A percentile compares a stretch with the other conserved stretches of the same genome.
These are phyloP conservation scores for Liquidambar formosana DNA, from an alignment of 164 flowering plant genomes.

Conservation along the genomic window DNA sequence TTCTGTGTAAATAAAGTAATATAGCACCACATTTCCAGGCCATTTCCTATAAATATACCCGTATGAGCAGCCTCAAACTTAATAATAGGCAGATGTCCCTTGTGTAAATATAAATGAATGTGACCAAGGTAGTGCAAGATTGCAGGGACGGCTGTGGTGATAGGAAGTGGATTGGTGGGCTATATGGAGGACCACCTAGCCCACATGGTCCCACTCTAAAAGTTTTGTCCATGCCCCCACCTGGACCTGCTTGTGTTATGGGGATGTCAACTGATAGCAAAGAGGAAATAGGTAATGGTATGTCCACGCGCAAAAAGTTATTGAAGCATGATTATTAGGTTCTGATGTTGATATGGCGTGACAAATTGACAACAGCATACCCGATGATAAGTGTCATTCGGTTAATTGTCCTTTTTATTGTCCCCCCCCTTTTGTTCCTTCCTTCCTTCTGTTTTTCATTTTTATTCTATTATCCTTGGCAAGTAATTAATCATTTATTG, in stretches of 20 bases:
- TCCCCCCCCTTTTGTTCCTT: too few relatives aligned
- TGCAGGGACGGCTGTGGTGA: background rate
- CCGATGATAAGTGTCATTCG: background rate
- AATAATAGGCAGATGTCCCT: too few relatives aligned
- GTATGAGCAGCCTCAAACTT: too few relatives aligned
- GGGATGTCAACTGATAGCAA: background rate
- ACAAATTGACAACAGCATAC: background rate
- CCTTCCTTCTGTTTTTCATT: too few relatives aligned
- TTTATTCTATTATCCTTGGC: too few relatives aligned
- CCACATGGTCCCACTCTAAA: background rate
- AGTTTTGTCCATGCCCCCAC: background rate
- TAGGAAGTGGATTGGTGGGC: too few relatives aligned
- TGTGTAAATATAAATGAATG: background rate
- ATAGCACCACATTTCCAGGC: background rate
- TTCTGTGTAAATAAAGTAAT: constrained; percentile 1
- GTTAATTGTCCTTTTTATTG: background rate
- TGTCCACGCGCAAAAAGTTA: background rate
- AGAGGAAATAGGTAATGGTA: background rate
- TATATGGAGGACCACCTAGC: background rate
- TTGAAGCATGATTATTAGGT: background rate
- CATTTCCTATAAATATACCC: too few relatives aligned
- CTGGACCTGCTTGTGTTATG: too few relatives aligned
- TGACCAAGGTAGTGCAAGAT: background rate
- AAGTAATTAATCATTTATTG: too few relatives aligned
- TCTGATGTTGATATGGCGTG: constrained; percentile 16